phyloP scores from a whole-genome alignment of 495 filamentous ascomycete species.

The Aspergillus taichungensis region DNA sequence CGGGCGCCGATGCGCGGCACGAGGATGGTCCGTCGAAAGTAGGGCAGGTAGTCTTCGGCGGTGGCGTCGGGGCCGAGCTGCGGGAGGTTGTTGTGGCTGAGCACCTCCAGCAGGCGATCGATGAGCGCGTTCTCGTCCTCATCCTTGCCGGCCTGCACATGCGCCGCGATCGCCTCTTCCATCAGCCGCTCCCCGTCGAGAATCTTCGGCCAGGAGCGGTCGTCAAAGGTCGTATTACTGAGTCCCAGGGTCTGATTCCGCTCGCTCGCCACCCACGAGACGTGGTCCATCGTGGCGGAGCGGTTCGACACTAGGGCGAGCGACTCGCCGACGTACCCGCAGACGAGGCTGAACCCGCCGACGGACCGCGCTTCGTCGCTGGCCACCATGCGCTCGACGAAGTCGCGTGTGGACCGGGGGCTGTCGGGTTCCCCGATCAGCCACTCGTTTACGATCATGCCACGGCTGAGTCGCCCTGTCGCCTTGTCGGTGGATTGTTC shows the following conservation, averaged over 20 bases:
- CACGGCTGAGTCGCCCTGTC: slow-evolving; percentile 59
- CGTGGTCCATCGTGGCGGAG: slow-evolving; percentile 44
- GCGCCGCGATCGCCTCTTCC: slow-evolving; percentile 34
- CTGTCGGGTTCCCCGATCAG: slow-evolving; percentile 39
- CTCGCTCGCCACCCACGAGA: slow-evolving; percentile 57
- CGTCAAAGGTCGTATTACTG: slow-evolving; percentile 74
- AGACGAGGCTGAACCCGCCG: slow-evolving; percentile 89
- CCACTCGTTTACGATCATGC: slow-evolving; percentile 81
- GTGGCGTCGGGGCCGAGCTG: slow-evolving; percentile 39
- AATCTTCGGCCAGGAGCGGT: slow-evolving; percentile 79
- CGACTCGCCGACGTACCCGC: slow-evolving; percentile 68
- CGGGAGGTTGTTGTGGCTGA: slow-evolving; percentile 69
- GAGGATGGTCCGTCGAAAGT: slow-evolving; percentile 74
- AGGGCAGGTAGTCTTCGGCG: slow-evolving; percentile 61
- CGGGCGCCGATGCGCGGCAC: slow-evolving; percentile 63
- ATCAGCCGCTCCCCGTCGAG: slow-evolving; percentile 45
- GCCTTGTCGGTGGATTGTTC: slow-evolving; percentile 49
- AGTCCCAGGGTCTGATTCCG: slow-evolving; percentile 65
- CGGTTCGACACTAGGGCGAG: slow-evolving; percentile 87
- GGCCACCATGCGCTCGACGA: slow-evolving; percentile 58
- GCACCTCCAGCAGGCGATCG: slow-evolving; percentile 57
- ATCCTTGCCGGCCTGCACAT: slow-evolving; percentile 36
- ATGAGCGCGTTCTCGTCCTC: slow-evolving; percentile 66
- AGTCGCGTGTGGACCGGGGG: slow-evolving; percentile 43
- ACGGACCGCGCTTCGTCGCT: slow-evolving; percentile 46